A percentile compares a stretch with the other conserved stretches of the same genome.
phyloP scores from a whole-genome alignment of 2,329 filamentous ascomycete species.

The Claviceps digitariae region DNA sequence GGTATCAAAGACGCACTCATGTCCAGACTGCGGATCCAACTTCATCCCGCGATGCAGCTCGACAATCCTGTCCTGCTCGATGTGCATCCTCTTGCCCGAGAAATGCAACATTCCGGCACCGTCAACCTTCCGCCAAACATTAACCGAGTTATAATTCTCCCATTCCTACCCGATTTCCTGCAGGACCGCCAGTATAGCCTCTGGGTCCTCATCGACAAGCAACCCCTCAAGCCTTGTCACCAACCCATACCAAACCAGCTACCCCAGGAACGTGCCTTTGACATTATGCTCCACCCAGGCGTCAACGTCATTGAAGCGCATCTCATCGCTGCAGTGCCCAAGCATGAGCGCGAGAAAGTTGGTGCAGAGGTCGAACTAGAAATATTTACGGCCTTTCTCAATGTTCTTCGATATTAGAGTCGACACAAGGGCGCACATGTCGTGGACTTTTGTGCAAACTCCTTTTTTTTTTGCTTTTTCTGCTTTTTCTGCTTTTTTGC shows the following conservation, averaged over 20 bases:
- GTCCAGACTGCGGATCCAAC: constrained; percentile 49
- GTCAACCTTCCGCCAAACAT: constrained; percentile 55
- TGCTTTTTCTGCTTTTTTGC: too few species aligned
- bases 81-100: constrained; percentile 49
- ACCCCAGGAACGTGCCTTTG: constrained; percentile 55
- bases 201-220: constrained; percentile 58
- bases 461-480: not conserved
- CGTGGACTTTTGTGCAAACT: not conserved
- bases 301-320: constrained; percentile 70
- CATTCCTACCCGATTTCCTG: constrained; percentile 48
- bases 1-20: constrained; percentile 50
- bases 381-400: constrained; percentile 61
- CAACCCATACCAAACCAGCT: constrained; percentile 42
- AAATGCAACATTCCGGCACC: constrained; percentile 59
- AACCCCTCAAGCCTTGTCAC: constrained; percentile 36
- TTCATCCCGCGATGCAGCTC: constrained; percentile 52
- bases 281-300: constrained; percentile 56
- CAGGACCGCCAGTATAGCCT: constrained; percentile 60
- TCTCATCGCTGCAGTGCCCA: constrained; percentile 56
- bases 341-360: constrained; percentile 39
- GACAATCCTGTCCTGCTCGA: constrained; percentile 48
- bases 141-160: constrained; percentile 57
- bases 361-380: constrained; percentile 62
- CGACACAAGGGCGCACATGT: not conserved
- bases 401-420: constrained; percentile 38